Evolutionary conservation across 2,329 filamentous ascomycete genomes (phyloP).

Genomic region (Epichloe sibirici): DNA sequence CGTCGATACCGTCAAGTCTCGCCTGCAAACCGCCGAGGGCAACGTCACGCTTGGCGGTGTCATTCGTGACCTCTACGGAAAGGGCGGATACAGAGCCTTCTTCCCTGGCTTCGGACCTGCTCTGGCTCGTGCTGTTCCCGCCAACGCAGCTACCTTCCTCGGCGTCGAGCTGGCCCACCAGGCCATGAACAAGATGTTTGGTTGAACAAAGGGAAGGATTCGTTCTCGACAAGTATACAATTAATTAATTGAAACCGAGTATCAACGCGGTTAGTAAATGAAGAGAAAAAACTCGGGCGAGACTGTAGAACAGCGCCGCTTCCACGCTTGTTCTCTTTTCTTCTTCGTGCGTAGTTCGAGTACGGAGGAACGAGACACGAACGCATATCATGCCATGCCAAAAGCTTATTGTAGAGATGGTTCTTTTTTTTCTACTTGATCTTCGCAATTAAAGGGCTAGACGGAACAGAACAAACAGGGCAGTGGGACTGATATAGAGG

Average conservation of each 20-base stretch:
- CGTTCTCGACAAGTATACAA: too few species aligned
- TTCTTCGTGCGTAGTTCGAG: too few species aligned
- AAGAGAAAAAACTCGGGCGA: too few species aligned
- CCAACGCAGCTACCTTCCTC: conserved; percentile 90
- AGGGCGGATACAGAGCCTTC: conserved; percentile 79
- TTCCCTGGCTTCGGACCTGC: conserved; percentile 95
- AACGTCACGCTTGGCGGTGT: conserved; percentile 70
- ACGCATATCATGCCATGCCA: too few species aligned
- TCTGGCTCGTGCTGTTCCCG: conserved; percentile 82
- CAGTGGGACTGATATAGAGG: too few species aligned
- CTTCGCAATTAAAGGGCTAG: neutral
- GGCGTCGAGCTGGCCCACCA: conserved; percentile 76
- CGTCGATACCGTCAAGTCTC: conserved; percentile 89
- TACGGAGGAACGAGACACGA: too few species aligned
- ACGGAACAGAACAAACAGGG: too few species aligned
- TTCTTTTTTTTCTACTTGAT: neutral
- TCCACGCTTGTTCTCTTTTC: too few species aligned
- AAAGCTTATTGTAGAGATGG: too few species aligned
- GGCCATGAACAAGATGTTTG: conserved; percentile 67
- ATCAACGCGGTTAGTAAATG: too few species aligned
- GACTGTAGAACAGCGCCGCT: too few species aligned
- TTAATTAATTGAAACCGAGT: too few species aligned
- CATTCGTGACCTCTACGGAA: conserved; percentile 68
- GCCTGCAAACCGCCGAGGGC: conserved; percentile 83
- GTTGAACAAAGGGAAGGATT: conserved; percentile 9